These are phyloP conservation scores for Lenwebbia sp. DNA, from an alignment of 345 rosid species.

Conservation along the genomic window DNA sequence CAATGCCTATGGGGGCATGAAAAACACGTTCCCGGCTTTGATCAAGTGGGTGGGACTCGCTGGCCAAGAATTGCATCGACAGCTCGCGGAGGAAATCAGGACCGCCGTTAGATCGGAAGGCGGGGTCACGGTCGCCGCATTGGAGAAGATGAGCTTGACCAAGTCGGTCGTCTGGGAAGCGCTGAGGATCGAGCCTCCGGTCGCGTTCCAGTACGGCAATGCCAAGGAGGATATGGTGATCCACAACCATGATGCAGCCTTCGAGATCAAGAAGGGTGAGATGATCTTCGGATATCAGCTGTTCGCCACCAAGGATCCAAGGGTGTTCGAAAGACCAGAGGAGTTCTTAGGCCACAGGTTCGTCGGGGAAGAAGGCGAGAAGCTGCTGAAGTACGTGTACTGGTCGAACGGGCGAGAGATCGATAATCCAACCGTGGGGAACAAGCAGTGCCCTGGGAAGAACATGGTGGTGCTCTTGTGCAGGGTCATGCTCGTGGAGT, in stretches of 20 bases:
- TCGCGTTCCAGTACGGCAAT: conserved; percentile 10
- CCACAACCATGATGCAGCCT: conserved; percentile 16
- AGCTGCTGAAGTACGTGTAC: conserved; percentile 21
- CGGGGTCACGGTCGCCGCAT: neutral
- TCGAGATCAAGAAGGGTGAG: conserved; percentile 14
- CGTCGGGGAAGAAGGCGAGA: conserved; percentile 21
- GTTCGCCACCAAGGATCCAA: conserved; percentile 15
- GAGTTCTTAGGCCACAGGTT: conserved; percentile 15
- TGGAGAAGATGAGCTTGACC: conserved; percentile 12
- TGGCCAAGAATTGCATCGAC: conserved; percentile 3
- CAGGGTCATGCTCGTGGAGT: conserved; percentile 23
- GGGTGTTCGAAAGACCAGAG: conserved; percentile 9
- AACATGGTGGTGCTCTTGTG: conserved; percentile 20
- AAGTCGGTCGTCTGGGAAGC: conserved; percentile 15
- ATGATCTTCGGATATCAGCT: conserved; percentile 15
- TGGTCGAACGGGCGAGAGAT: conserved; percentile 39
- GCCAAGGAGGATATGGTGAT: conserved; percentile 13
- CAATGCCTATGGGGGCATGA: conserved; percentile 15
- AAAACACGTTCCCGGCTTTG: conserved; percentile 2
- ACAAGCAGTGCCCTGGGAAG: conserved; percentile 35
- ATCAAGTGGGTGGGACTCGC: conserved; percentile 8
- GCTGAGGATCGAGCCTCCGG: conserved; percentile 15
- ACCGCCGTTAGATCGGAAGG: neutral
- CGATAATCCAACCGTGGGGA: conserved; percentile 11
- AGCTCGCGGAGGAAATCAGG: conserved; percentile 7